phyloP scores from a whole-genome alignment of 495 filamentous ascomycete genomes.

The Tuber calosporum region DNA sequence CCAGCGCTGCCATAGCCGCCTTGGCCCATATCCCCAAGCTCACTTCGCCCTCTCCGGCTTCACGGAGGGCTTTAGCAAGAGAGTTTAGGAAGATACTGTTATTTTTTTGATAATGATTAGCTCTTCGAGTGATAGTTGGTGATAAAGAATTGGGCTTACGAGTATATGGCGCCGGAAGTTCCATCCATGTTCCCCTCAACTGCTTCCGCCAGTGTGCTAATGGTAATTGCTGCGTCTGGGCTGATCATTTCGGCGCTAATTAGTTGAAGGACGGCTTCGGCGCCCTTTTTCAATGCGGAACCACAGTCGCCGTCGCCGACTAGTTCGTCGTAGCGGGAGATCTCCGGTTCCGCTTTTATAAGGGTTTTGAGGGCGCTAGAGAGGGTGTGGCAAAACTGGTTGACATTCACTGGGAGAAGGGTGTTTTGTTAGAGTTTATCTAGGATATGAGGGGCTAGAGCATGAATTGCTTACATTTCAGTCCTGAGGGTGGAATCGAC shows the following conservation, averaged over 20 bases:
- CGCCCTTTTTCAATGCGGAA: constrained; percentile 78
- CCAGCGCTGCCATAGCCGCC: constrained; percentile 63
- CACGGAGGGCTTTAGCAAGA: constrained; percentile 66
- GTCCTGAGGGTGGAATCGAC: constrained; percentile 56
- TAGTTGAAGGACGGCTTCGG: constrained; percentile 70
- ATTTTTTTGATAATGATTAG: constrained; percentile 18
- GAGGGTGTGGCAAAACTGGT: constrained; percentile 54
- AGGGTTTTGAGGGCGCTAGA: constrained; percentile 61
- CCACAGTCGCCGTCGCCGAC: constrained; percentile 97
- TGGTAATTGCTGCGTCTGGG: constrained; percentile 63
- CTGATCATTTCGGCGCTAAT: constrained; percentile 52
- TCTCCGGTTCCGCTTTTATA: constrained; percentile 69
- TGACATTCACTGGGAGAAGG: constrained; percentile 51
- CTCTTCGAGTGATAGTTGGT: background rate
- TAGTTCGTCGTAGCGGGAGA: constrained; percentile 83
- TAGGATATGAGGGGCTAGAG: background rate
- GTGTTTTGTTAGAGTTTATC: constrained; percentile 9
- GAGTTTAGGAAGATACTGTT: constrained; percentile 82
- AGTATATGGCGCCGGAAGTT: constrained; percentile 88
- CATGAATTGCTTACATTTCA: constrained; percentile 51
- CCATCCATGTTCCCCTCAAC: constrained; percentile 93
- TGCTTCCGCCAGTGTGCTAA: constrained; percentile 68
- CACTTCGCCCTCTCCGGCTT: constrained; percentile 48
- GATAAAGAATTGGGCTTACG: constrained; percentile 39
- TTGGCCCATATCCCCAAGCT: constrained; percentile 61